Evolutionary conservation across 2,329 filamentous ascomycete species (phyloP), one percentile per base, ranked within the genome.

Genomic region (Trichoderma lentiforme): DNA sequence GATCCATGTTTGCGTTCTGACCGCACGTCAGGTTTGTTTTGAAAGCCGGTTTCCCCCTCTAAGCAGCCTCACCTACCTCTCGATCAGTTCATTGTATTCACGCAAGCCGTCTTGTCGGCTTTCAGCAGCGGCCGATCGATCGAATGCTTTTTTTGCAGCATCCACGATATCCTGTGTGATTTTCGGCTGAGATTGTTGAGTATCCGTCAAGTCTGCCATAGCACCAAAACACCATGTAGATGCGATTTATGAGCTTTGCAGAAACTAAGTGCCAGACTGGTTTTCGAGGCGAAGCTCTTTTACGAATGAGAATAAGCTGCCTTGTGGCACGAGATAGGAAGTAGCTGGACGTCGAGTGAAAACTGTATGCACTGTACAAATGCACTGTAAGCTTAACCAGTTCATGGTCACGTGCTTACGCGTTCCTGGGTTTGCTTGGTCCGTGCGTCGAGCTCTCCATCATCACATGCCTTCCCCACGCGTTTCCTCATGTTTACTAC

Each of bases 111-210:
- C 77, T 70, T 81, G 76, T 57, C 81, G 81, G 9, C 77, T 78
- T 51, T 77, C 75, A 8, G 77, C 76, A 56, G 82, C 78, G 12
- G 76, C 74, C 4, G 78, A 80, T 2, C 87, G 86, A 65, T 85
- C 80, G 71, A 87, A 89, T 1, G 87, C 87, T 56, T 82, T 84
- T 32, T 80, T 84, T 5, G 84, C 86, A 15, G 81, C 77, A 53
- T 83, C 79, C 39, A 84, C 77, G 47, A 83, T 77, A 0, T 76
- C 73, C 36, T 83, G 79, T 26, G 80, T 75, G 36, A 83, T 74
- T 24, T 80, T 82, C 4, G 79, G 74, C 51, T 78, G 75, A 6
- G 76, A 39, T 14, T 68, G 70, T 30, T 73, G 21, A 18, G 74
- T 69, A 36, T 74, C 70, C 1, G 76, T 74, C 26, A 78, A 74